phyloP scores from a whole-genome alignment of 1,139 yeast species.

The Wickerhamomyces sp. region DNA sequence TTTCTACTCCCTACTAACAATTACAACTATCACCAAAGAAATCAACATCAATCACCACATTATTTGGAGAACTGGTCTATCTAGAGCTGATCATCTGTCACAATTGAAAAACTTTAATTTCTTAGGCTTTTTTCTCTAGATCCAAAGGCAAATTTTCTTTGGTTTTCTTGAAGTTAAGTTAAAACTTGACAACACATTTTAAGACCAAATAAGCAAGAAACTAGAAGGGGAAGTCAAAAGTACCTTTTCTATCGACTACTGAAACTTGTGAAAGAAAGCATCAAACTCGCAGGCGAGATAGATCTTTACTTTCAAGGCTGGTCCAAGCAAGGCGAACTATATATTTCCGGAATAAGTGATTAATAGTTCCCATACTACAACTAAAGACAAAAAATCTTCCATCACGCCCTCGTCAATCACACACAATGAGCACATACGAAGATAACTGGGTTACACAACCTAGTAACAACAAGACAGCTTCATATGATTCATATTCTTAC shows the following conservation, averaged over 20 bases:
- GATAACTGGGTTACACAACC: conserved; percentile 8
- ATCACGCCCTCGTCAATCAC: too few species aligned
- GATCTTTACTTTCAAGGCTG: conserved; percentile 9
- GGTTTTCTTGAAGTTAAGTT: not conserved
- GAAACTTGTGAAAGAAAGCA: conserved; percentile 7
- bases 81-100: not conserved
- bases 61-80: not conserved
- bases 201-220: not conserved
- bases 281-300: conserved; percentile 9
- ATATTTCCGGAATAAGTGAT: not conserved
- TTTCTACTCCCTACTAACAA: too few species aligned
- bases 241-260: not conserved
- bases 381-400: not conserved
- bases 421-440: conserved; percentile 6
- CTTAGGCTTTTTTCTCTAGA: not conserved
- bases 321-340: conserved; percentile 6
- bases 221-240: not conserved
- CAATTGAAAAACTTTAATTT: too few species aligned
- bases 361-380: not conserved
- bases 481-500: not conserved
- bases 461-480: conserved; percentile 1
- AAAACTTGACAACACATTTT: too few species aligned
- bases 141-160: not conserved
- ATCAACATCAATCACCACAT: too few species aligned
- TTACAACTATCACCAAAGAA: too few species aligned